Base-by-base conservation (phyloP, 116 monocot species). In the Dioscorea cayenensis region DNA sequence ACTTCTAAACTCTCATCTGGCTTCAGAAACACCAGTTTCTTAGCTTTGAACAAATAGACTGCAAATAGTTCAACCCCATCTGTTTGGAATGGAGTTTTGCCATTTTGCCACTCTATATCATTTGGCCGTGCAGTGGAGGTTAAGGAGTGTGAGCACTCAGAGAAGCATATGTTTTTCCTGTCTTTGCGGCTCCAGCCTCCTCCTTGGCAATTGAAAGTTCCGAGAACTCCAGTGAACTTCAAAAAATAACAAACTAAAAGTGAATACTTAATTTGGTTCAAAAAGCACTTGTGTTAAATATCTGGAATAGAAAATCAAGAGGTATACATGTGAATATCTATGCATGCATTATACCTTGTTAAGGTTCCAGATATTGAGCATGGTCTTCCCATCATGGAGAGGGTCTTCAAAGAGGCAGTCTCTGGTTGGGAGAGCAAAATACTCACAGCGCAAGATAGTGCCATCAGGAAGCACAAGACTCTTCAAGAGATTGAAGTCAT, bases 281-380 rank as follows among this genome's bases (percentile, higher is more conserved):
- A 21, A 22, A 14, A 25, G 25, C 25, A 25, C 25, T 25, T 25
- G 25, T 25, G 25, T 69, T 28, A 49, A 32, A 32, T 4, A 32
- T 32, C 32, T 32, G 32, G 32, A 3, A 32, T 32, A 32, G 32
- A 32, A 32, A 32, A 27, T 13, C 6, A 9, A 43, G 48, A 19
- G 8, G 18, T 11, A 49, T 20, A 32, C 3, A 32, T 32, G 25
- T 25, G 25, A 25, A 32, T 32, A 32, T 32, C 0, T 32, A 32
- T 69, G 2, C 25, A 25, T 25, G 25, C 25, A 25, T 25, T 12
- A 51, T n/a, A 85, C 86, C 86, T 87, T 90, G 71, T 95, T 95
- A 25, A 95, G 70, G 38, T 95, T 95, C 95, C 92, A 95, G 27
- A 91, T 89, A 80, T 91, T 95, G 67, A 95, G 91, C 83, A 87